Conservation (phyloP, 345 rosid species). For the Hevea brasiliensis region DNA sequence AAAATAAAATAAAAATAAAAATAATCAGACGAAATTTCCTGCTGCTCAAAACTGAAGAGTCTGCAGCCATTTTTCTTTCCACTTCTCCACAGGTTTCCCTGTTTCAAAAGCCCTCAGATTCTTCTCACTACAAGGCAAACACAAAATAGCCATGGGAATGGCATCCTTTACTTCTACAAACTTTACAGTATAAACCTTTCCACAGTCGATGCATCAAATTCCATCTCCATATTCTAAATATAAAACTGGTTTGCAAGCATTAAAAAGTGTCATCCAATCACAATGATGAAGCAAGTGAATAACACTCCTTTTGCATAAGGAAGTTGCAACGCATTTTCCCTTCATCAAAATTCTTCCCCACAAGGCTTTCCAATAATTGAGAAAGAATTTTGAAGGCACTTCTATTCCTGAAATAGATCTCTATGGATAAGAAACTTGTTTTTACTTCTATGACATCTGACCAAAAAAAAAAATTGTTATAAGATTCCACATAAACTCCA, state of each 20-base stretch:
- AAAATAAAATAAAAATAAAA: background rate
- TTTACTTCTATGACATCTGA: background rate
- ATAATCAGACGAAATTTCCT: background rate
- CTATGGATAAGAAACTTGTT: background rate
- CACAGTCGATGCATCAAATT: background rate
- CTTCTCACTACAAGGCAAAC: background rate
- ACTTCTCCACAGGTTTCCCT: background rate
- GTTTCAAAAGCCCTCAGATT: background rate
- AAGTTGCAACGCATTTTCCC: background rate
- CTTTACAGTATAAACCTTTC: background rate
- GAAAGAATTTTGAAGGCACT: background rate
- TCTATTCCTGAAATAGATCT: background rate
- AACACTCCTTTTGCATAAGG: background rate
- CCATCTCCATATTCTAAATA: background rate
- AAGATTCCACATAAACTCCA: background rate
- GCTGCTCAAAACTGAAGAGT: background rate
- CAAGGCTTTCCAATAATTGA: background rate
- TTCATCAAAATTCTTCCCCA: background rate
- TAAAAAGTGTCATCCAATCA: background rate
- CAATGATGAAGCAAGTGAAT: background rate
- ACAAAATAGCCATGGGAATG: background rate
- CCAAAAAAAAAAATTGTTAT: background rate
- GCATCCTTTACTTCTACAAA: background rate
- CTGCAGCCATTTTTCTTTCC: background rate
- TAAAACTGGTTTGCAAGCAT: too few relatives aligned